A percentile compares a stretch with the other conserved stretches of the same genome.
phyloP scores from a whole-genome alignment of 768 basidiomycete species.

The Termitomyces titanicus region DNA sequence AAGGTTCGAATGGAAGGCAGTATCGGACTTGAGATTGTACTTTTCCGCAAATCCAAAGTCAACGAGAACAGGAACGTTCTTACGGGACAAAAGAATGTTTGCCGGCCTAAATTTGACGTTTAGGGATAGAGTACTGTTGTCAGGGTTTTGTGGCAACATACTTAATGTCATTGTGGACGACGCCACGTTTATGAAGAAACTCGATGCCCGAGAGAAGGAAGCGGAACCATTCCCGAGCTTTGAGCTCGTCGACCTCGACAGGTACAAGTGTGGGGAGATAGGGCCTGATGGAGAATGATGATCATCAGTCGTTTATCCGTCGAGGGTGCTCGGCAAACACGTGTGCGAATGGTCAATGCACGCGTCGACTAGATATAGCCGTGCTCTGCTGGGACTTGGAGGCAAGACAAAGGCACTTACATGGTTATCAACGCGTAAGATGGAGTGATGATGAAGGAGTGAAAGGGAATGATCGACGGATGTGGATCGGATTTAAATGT shows the following conservation, averaged over 20 bases:
- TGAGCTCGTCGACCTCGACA: slow-evolving; percentile 78
- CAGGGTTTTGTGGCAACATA: slow-evolving; percentile 32
- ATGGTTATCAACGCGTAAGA: slow-evolving; percentile 91
- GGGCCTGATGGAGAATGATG: slow-evolving; percentile 52
- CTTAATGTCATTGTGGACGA: slow-evolving; percentile 96
- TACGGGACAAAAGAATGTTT: slow-evolving; percentile 82
- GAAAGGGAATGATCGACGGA: slow-evolving; percentile 89
- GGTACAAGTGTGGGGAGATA: slow-evolving; percentile 84
- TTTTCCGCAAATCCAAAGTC: slow-evolving; percentile 97
- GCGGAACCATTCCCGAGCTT: slow-evolving; percentile 79
- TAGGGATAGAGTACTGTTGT: not conserved
- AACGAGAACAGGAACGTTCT: slow-evolving; percentile 82
- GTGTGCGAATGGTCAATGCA: not conserved
- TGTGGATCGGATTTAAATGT: slow-evolving; percentile 82
- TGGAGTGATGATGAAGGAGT: slow-evolving; percentile 91
- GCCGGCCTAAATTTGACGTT: slow-evolving; percentile 57
- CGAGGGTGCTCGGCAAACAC: slow-evolving; percentile 11
- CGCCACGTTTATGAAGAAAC: slow-evolving; percentile 79
- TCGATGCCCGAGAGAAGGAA: slow-evolving; percentile 79
- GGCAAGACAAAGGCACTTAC: slow-evolving; percentile 41
- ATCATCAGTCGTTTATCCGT: slow-evolving; percentile 1
- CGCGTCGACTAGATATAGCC: slow-evolving; percentile 2
- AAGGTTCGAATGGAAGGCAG: slow-evolving; percentile 78
- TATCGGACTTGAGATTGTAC: slow-evolving; percentile 60
- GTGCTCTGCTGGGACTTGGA: not conserved